Conservation (phyloP, 805 yeast genomes). For the Myxozyma vanderwaltii region DNA sequence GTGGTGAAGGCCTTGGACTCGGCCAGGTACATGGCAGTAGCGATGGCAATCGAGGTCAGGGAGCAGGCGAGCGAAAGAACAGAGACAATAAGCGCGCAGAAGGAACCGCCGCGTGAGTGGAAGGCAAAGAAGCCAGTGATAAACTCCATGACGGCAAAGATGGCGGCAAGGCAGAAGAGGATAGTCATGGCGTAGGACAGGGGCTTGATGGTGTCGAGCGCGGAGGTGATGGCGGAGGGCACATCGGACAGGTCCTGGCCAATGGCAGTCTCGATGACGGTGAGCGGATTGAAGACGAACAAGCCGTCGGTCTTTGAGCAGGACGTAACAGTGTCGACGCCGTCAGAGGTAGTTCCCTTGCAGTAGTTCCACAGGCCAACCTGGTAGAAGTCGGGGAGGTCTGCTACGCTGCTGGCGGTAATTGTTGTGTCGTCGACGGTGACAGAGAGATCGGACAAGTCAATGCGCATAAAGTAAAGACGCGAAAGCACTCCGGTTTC, state of each 20-base stretch:
- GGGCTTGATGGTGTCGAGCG: constrained; percentile 51
- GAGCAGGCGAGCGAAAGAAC: constrained; percentile 45
- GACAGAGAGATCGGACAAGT: constrained; percentile 45
- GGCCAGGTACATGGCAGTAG: constrained; percentile 62
- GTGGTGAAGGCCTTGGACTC: constrained; percentile 53
- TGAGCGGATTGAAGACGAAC: constrained; percentile 58
- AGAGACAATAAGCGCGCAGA: constrained; percentile 51
- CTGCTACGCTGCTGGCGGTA: constrained; percentile 38
- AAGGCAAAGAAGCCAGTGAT: constrained; percentile 51
- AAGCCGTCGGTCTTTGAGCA: constrained; percentile 61
- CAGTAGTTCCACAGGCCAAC: constrained; percentile 71
- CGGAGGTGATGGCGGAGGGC: constrained; percentile 54
- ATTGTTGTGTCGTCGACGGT: constrained; percentile 32
- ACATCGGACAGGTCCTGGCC: constrained; percentile 36
- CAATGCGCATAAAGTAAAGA: constrained; percentile 53
- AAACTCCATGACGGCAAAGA: constrained; percentile 43
- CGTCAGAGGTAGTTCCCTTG: constrained; percentile 44
- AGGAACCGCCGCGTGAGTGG: constrained; percentile 51
- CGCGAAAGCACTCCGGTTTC: constrained; percentile 48
- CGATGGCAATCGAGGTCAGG: constrained; percentile 53
- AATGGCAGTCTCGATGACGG: constrained; percentile 39
- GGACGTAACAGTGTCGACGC: constrained; percentile 46
- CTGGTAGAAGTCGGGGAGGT: constrained; percentile 52
- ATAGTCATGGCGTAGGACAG: constrained; percentile 63
- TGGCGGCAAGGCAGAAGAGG: constrained; percentile 54